Evolutionary conservation across 2,329 filamentous ascomycete species (phyloP), one percentile per base, ranked within the genome.

Genomic region (Trichoderma guizhouense): DNA sequence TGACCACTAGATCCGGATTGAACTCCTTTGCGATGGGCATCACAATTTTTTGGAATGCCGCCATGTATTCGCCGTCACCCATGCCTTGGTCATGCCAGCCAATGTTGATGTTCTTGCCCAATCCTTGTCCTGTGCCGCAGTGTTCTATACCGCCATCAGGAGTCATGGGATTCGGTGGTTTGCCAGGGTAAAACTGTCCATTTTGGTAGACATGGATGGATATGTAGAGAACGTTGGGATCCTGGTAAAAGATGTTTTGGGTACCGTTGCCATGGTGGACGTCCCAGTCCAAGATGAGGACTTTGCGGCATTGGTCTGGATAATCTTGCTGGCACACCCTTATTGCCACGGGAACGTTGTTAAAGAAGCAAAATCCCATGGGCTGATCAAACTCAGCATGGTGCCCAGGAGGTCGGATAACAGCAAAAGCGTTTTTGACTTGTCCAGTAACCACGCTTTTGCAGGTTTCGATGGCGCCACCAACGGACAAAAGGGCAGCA

Each of bases 21-120:
- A 98, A 99, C 77, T 99, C 95, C 58, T 91, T 90, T 1, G 94
- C 95, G 72, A 98, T 96, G 0, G 96, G 96, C 94, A 99, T 98
- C 58, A 99, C 91, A 43, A 98, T 91, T 79, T 94, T 91, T 77
- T 99, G 95, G 77, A 99, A 99, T 1, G 96, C 96, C 63, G 94
- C 95, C 83, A 99, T 90, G 81, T 99, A 99, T 80, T 99, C 96
- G 5, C 93, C 95, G 80, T 99, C 96, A 1, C 94, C 94, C 94
- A 99, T 98, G 0, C 91, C 89, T 75, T 91, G 89, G 60, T 88
- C 86, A 71, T 89, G 86, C 90, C 89, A 91, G 34, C 87, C 88
- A 60, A 91, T 91, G 76, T 91, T 91, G 79, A 91, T 84, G 78
- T 91, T 91, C 76, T 85, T 89, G 5, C 89, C 89, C 6, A 88